Conservation (phyloP, 1,284 basidiomycete species). For the Xerocomus minutiporus region DNA sequence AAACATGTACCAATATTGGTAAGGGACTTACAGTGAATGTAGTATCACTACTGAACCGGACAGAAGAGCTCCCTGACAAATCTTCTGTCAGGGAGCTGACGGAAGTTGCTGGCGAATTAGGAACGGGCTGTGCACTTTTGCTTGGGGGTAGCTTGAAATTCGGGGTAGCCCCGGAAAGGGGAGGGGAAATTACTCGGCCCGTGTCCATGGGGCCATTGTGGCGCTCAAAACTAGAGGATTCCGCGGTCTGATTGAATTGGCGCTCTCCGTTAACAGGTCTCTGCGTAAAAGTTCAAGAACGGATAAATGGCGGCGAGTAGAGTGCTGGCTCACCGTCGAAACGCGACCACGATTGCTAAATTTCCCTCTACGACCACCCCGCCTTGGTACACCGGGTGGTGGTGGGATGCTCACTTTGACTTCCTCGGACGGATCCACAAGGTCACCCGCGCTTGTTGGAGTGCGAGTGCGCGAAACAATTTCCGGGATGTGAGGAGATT, state of each 20-base stretch:
- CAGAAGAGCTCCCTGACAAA: conserved; percentile 11
- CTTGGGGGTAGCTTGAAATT: conserved; percentile 10
- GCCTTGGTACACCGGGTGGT: neutral
- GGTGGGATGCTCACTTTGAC: neutral
- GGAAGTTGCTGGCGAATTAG: conserved; percentile 14
- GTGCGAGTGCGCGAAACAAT: neutral
- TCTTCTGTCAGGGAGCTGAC: conserved; percentile 21
- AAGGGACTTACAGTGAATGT: conserved; percentile 18
- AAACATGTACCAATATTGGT: neutral
- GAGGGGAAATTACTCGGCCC: conserved; percentile 10
- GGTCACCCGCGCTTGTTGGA: neutral
- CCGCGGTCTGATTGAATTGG: neutral
- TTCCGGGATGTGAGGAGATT: neutral
- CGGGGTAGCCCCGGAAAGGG: neutral
- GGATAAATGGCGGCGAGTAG: neutral
- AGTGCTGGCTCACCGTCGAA: conserved; percentile 5
- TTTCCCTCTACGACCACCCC: neutral
- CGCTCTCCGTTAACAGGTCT: neutral
- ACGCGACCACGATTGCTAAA: neutral
- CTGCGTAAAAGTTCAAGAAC: conserved; percentile 5
- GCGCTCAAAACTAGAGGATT: conserved; percentile 1
- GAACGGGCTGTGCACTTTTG: neutral
- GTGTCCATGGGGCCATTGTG: conserved; percentile 1
- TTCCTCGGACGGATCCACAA: no score
- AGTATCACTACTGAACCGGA: conserved; percentile 12